Evolutionary conservation across 2,329 filamentous ascomycete species (phyloP), one percentile per base, ranked within the genome.

Genomic region (Diaporthe longicolla): DNA sequence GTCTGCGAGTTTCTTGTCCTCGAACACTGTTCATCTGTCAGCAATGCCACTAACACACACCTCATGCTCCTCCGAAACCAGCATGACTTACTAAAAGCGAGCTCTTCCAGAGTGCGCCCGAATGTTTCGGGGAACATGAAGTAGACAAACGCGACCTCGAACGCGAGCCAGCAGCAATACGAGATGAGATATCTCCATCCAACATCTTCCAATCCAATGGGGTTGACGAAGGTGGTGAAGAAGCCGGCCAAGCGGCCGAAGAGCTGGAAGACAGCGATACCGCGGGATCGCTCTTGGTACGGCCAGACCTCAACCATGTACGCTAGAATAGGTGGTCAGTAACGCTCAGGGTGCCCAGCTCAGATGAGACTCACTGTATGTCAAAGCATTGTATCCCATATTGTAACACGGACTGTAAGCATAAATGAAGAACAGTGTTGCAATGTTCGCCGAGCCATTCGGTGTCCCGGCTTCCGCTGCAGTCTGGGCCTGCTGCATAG

Each of bases 351-450:
- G 19, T 11, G 4, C 1, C 13, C 35, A 32, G 19, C 58, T 4
- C 8, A 52, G n/a, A 8, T 11, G n/a, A 32, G 40, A 79, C 86
- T 81, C 79, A 88, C 86, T 92, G 80, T 92, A 92, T 0, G 89
- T 91, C 71, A 93, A 83, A 19, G 91, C 89, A 78, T 92, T 93
- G 80, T 92, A 91, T n/a, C 90, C 90, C 66, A 92, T 85, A 77
- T 92, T 92, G 79, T 92, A 93, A 75, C 83, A 85, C 4, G 90
- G 89, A 13, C 85, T 86, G 79, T 91, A 92, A 5, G 85, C 83
- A 76, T 91, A 92, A 77, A 89, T 90, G 81, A 90, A 92, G 80
- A 92, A 87, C 43, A 92, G 82, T 48, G 81, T 82, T 1, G 85
- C 81, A 32, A 83, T 81, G 43, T 80, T 82, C 11, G 84, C 82